phyloP scores from a whole-genome alignment of 129 eudicot species.

The Scalesia atractyloides region DNA sequence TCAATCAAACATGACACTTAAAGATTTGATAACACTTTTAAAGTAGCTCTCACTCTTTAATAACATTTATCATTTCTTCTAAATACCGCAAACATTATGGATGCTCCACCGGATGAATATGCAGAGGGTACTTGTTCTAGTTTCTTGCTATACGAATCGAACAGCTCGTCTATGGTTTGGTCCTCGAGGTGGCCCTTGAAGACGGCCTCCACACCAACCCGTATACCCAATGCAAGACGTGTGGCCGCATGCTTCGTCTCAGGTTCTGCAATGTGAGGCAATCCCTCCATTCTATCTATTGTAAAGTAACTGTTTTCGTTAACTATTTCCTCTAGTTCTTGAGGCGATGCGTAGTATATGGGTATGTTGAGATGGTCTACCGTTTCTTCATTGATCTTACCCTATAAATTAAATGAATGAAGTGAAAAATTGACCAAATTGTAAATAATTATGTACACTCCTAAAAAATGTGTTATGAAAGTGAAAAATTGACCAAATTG shows the following conservation, averaged over 20 bases:
- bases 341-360: conserved; percentile 31
- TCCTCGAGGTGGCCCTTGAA: conserved; percentile 26
- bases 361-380: conserved; percentile 43
- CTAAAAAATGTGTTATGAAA: too few species aligned
- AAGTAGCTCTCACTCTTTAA: background rate
- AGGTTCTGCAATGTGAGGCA: conserved; percentile 25
- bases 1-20: background rate
- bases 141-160: conserved; percentile 27
- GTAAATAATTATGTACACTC: too few species aligned
- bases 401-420: conserved; percentile 27
- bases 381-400: conserved; percentile 32
- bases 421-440: too few species aligned
- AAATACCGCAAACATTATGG: conserved; percentile 27
- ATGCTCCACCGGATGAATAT: conserved; percentile 24
- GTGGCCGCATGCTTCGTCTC: conserved; percentile 24
- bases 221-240: conserved; percentile 29
- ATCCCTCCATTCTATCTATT: conserved; percentile 29
- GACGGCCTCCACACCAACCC: conserved; percentile 32
- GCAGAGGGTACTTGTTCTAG: conserved; percentile 32
- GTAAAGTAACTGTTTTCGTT: conserved; percentile 30
- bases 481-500: too few species aligned
- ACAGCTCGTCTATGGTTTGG: conserved; percentile 42
- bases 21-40: background rate
- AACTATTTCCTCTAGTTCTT: conserved; percentile 35
- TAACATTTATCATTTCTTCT: conserved; percentile 18